Evolutionary conservation across 345 rosid genomes (phyloP).

Genomic region (Turnera subulata): DNA sequence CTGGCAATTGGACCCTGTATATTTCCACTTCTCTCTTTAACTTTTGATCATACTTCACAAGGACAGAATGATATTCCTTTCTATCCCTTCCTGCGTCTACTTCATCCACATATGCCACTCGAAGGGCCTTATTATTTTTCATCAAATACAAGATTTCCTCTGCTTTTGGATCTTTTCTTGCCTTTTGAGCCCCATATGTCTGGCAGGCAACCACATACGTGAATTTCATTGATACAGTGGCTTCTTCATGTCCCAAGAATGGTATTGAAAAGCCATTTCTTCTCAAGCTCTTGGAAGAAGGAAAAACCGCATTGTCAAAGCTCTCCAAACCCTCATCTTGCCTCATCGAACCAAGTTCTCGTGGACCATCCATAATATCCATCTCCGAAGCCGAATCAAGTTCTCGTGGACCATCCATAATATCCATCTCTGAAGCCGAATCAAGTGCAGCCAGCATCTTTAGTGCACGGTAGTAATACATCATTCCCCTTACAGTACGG

Average conservation of each 20-base stretch:
- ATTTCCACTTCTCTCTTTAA: constrained; percentile 82
- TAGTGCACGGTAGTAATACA: constrained; percentile 94
- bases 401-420: constrained; percentile 69
- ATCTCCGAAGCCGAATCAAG: constrained; percentile 94
- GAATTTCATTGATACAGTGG: constrained; percentile 84
- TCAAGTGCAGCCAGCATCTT: constrained; percentile 93
- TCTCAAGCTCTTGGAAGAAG: constrained; percentile 54
- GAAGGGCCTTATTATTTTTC: constrained; percentile 86
- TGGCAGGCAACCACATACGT: constrained; percentile 96
- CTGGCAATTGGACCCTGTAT: constrained; percentile 89
- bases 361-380: constrained; percentile 75
- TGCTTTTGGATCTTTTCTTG: constrained; percentile 80
- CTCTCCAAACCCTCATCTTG: constrained; percentile 38
- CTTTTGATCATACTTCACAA: constrained; percentile 81
- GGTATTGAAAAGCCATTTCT: constrained; percentile 57
- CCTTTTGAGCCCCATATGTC: constrained; percentile 89
- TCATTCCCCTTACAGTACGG: constrained; percentile 98
- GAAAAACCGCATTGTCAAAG: constrained; percentile 36
- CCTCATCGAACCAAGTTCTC: constrained; percentile 77
- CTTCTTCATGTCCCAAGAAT: constrained; percentile 81
- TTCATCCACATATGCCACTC: constrained; percentile 95
- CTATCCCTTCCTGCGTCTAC: constrained; percentile 56
- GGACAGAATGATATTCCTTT: constrained; percentile 82
- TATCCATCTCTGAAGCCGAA: constrained; percentile 94
- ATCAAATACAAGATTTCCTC: constrained; percentile 79